Evolutionary conservation across 192 early-diverging fungal species (phyloP), one percentile per base, ranked within the genome.

Genomic region (Bifiguratus adelaidae): DNA sequence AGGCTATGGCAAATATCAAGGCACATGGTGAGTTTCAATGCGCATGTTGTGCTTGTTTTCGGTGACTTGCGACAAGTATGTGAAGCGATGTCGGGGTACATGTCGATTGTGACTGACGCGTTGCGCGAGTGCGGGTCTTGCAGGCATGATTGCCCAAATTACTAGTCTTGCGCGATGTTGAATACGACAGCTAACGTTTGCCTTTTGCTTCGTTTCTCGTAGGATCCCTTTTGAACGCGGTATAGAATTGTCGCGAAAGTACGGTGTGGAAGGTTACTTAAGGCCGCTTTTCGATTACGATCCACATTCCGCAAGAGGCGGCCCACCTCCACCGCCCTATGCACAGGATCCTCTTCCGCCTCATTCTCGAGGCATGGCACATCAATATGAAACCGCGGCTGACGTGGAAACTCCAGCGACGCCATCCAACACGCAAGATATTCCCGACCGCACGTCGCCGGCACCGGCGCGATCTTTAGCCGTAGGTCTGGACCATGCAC

Each of bases 1-100:
- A 19, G 92, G 92, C 9, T 95, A 95, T 63, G 91, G 91, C 18
- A 90, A 91, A 65, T 93, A 89, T 56, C 90, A 93, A 66, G 90
- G 89, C 52, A 85, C 83, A n/a, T 85, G 83, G 83, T 84, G 65
- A 45, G 71, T 41, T 13, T 7, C 25, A 26, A 30, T 19, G 30
- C n/a, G 7, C 9, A 15, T 15, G 3, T 52, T 12, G 20, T 32
- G 12, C 21, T 7, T 5, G 16, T 13, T 34, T 15, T 41, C 11
- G 32, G 24, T 8, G 16, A 41, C 3, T 18, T 7, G 16, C 13
- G 24, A 12, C 12, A 26, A 26, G 12, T 2, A 28, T 25, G 30
- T 21, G 30, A 34, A 38, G 26, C 12, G 13, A 35, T 8, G 16
- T 20, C 3, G 30, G 18, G 16, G 12, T 27, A 34, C 20, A 18